These are phyloP conservation scores for Achaetomium macrosporum DNA, from an alignment of 2,329 filamentous ascomycete species.

Conservation along the genomic window DNA sequence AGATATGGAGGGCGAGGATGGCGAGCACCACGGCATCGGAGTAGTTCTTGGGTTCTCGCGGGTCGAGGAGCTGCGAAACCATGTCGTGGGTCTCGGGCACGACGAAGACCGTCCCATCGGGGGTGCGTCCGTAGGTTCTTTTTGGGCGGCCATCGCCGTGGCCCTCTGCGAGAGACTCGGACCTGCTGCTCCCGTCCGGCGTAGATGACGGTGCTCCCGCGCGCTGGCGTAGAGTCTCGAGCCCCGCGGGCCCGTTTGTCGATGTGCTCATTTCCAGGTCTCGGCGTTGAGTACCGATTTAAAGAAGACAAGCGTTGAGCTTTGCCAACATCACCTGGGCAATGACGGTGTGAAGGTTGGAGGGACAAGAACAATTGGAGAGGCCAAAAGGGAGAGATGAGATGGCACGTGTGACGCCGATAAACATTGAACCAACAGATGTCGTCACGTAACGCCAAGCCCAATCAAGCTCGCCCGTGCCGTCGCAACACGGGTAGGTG, in stretches of 20 bases:
- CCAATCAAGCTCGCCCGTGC: constrained; percentile 11
- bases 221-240: constrained; percentile 22
- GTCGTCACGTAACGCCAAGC: constrained; percentile 20
- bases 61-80: constrained; percentile 94
- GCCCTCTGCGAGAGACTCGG: neutral
- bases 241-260: constrained; percentile 15
- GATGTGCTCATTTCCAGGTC: constrained; percentile 21
- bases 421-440: neutral
- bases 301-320: constrained; percentile 20
- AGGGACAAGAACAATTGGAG: neutral
- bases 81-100: constrained; percentile 97
- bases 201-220: constrained; percentile 1
- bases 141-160: constrained; percentile 31
- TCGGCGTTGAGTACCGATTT: constrained; percentile 23
- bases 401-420: constrained; percentile 14
- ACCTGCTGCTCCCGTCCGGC: neutral
- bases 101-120: constrained; percentile 87
- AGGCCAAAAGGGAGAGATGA: neutral
- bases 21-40: constrained; percentile 76
- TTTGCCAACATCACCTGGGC: constrained; percentile 15
- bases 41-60: constrained; percentile 89
- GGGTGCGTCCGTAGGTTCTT: constrained; percentile 87
- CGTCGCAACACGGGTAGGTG: neutral
- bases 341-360: neutral
- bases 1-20: constrained; percentile 69